Evolutionary conservation across 257 asterid species (phyloP).

Genomic region (Paraleonurus japonicus): DNA sequence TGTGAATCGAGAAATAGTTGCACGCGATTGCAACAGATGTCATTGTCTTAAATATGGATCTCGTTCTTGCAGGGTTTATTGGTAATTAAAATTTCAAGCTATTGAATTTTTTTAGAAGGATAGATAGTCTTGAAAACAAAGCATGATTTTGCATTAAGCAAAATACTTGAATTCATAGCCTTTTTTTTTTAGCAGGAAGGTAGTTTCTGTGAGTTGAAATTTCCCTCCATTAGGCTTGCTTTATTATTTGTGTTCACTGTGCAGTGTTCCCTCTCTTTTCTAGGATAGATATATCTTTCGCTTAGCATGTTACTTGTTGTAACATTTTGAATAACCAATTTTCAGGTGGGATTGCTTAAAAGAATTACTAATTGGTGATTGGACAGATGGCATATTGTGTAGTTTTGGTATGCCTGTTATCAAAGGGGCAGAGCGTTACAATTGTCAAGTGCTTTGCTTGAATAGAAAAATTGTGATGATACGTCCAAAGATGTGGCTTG

Average conservation of each 20-base stretch:
- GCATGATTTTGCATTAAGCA: slow-evolving; percentile 7
- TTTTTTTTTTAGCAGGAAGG: neutral
- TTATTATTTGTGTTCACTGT: neutral
- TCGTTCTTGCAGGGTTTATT: slow-evolving; percentile 65
- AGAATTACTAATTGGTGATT: slow-evolving; percentile 73
- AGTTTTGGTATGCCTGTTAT: slow-evolving; percentile 93
- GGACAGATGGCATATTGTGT: slow-evolving; percentile 84
- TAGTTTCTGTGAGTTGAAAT: neutral
- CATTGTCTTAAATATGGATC: slow-evolving; percentile 57
- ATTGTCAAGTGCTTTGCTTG: slow-evolving; percentile 83
- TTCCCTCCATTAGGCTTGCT: neutral
- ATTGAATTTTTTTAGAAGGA: neutral
- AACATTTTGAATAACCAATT: slow-evolving; percentile 19
- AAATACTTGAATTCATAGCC: neutral
- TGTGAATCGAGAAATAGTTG: slow-evolving; percentile 45
- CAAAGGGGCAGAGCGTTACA: slow-evolving; percentile 86
- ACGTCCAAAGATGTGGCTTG: slow-evolving; percentile 96
- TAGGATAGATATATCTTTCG: neutral
- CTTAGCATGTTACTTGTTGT: slow-evolving; percentile 6
- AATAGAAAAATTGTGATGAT: slow-evolving; percentile 82
- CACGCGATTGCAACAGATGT: slow-evolving; percentile 59
- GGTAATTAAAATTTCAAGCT: slow-evolving; percentile 32
- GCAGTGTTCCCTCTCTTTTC: neutral
- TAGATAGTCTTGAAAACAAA: neutral
- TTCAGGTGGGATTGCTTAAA: slow-evolving; percentile 93